Evolutionary conservation across 495 filamentous ascomycete genomes (phyloP), one percentile per base, ranked within the genome.

Genomic region (Podospora pseudopauciseta): DNA sequence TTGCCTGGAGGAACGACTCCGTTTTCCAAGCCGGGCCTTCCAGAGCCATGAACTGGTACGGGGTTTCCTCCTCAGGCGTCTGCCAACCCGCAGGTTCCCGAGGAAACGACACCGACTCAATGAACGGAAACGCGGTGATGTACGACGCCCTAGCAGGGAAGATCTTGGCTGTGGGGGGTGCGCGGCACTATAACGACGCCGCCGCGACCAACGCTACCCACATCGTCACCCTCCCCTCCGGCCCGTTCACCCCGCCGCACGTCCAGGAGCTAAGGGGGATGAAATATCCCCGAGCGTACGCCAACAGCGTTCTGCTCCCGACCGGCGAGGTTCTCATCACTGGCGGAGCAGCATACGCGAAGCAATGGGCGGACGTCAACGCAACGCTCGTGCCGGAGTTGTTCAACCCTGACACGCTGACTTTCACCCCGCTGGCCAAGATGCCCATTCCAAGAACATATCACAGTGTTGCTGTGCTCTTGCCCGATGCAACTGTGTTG

Each of bases 21-120:
- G 81, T 87, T 28, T 86, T 88, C 78, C 86, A 88, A 75, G 86
- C 86, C 4, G 86, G 87, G 3, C 87, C 87, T 5, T 83, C 79
- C 66, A 76, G 70, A 53, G 68, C 73, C 0, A 87, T 87, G 85
- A 84, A 88, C 72, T 89, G 87, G 87, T 88, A 83, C 71, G 85
- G 87, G 64, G 55, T 65, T 0, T 86, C 88, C 63, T 74, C 85
- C 9, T 53, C 30, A 76, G 82, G 39, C 16, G 82, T 76, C 13
- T 13, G 15, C 53, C 16, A 18, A 0, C 19, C 53, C 11, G 53
- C 53, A 4, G 53, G 53, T 18, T 5, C 53, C 4, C 53, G 53
- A 4, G 53, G 53, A 20, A 16, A 56, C 1, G 53, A 56, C 53
- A 20, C 0, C 16, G 53, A 56, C 1, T 56, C 53, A 0, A 56